Evolutionary conservation across 768 basidiomycete genomes (phyloP).

Genomic region (Lentinula boryana): DNA sequence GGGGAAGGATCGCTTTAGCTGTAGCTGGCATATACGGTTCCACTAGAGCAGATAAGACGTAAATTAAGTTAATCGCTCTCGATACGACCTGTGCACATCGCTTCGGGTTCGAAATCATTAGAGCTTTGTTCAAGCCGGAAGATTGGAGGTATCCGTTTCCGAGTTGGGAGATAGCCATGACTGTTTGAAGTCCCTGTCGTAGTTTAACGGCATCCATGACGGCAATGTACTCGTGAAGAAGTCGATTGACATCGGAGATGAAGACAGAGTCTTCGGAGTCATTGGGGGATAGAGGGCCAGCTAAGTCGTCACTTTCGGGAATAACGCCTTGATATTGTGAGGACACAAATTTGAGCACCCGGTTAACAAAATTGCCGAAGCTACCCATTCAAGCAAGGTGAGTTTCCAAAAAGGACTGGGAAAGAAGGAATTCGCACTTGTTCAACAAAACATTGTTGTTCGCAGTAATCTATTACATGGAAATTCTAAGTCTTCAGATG

Average conservation of each 20-base stretch:
- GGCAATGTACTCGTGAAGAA: slow-evolving; percentile 74
- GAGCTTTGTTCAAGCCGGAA: slow-evolving; percentile 83
- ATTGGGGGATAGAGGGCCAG: slow-evolving; percentile 65
- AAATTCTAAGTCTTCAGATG: neutral
- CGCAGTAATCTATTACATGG: slow-evolving; percentile 59
- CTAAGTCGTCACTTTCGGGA: slow-evolving; percentile 69
- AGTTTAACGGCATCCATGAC: slow-evolving; percentile 92
- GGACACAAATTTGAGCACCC: slow-evolving; percentile 85
- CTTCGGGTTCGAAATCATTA: slow-evolving; percentile 73
- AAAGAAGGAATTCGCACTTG: slow-evolving; percentile 48
- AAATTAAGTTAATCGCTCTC: slow-evolving; percentile 90
- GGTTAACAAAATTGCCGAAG: slow-evolving; percentile 98
- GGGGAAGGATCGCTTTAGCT: slow-evolving; percentile 69
- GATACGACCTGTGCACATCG: slow-evolving; percentile 90
- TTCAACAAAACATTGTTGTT: slow-evolving; percentile 94
- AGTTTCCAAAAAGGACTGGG: neutral
- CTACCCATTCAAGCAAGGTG: slow-evolving; percentile 27
- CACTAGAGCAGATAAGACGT: slow-evolving; percentile 75
- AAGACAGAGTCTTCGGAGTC: slow-evolving; percentile 69
- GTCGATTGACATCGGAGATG: slow-evolving; percentile 69
- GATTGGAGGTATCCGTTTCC: slow-evolving; percentile 96
- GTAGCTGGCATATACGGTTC: slow-evolving; percentile 98
- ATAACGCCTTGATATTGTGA: slow-evolving; percentile 77
- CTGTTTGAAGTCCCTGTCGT: slow-evolving; percentile 77
- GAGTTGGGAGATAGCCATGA: slow-evolving; percentile 84